Evolutionary conservation across 805 yeast species (phyloP).

Genomic region (Ogataea henricii): DNA sequence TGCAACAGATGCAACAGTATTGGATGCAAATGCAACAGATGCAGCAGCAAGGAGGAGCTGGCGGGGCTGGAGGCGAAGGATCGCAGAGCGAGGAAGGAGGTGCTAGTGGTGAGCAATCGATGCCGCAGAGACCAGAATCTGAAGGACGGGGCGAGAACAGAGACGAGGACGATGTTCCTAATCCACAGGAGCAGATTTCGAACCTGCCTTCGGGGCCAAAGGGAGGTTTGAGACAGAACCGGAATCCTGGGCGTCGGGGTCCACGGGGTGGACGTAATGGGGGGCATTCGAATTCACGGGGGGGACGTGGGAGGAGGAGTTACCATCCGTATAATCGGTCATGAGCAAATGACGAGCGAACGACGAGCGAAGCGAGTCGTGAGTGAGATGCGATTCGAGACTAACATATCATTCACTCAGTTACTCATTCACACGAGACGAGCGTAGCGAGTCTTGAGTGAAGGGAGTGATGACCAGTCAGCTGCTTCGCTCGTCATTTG

Average conservation of each 20-base stretch:
- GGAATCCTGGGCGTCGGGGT: constrained; percentile 20
- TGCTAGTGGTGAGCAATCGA: constrained; percentile 2
- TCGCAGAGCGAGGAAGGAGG: constrained; percentile 6
- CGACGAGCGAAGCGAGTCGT: neutral
- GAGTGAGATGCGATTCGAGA: too few relatives aligned
- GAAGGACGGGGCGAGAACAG: constrained; percentile 16
- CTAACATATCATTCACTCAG: too few relatives aligned
- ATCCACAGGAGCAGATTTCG: constrained; percentile 36
- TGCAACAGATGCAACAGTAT: constrained; percentile 52
- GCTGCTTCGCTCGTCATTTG: too few relatives aligned
- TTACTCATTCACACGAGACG: too few relatives aligned
- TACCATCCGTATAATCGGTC: constrained; percentile 36
- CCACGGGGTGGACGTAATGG: constrained; percentile 11
- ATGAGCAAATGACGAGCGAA: constrained; percentile 2
- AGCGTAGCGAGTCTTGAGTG: too few relatives aligned
- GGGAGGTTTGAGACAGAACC: constrained; percentile 26
- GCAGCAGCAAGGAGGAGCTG: constrained; percentile 27
- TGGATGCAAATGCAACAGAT: constrained; percentile 38
- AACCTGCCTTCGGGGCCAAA: constrained; percentile 39
- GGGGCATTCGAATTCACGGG: constrained; percentile 8
- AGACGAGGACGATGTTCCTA: constrained; percentile 38
- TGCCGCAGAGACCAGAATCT: constrained; percentile 10
- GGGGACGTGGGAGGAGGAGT: constrained; percentile 29
- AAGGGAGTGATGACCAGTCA: too few relatives aligned
- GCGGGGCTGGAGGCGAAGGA: constrained; percentile 9